Conservation (phyloP, 2,329 filamentous ascomycete species). For the Claviceps africana region DNA sequence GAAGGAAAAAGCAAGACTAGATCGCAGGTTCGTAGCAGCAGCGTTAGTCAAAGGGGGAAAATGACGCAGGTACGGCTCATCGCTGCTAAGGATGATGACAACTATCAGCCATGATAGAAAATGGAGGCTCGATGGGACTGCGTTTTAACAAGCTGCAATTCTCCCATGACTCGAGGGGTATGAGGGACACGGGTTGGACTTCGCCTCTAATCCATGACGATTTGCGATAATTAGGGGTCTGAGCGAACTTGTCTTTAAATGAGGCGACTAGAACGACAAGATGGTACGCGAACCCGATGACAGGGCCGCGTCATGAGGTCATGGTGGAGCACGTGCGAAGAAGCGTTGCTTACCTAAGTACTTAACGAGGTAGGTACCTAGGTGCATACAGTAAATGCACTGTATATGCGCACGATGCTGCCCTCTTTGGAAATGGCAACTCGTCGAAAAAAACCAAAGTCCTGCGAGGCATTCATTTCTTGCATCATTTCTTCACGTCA, state of each 20-base stretch:
- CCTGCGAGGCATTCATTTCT: no score
- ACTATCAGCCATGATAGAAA: not conserved
- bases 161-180: not conserved
- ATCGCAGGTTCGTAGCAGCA: not conserved
- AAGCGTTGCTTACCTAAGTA: not conserved
- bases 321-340: not conserved
- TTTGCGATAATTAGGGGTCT: not conserved
- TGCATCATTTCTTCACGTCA: not conserved
- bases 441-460: no score
- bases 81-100: not conserved
- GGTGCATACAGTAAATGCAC: not conserved
- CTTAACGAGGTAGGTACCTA: no score
- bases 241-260: not conserved
- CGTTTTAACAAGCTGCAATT: not conserved
- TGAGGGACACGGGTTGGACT: not conserved
- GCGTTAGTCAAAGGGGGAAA: not conserved
- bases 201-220: not conserved
- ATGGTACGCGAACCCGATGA: not conserved
- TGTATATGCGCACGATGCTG: not conserved
- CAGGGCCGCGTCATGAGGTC: not conserved
- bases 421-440: not conserved
- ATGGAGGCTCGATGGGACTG: not conserved
- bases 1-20: not conserved
- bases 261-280: not conserved
- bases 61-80: not conserved